A percentile compares a stretch with the other conserved stretches of the same genome.
phyloP scores from a whole-genome alignment of 768 basidiomycete genomes.

The Suillus bovinus region DNA sequence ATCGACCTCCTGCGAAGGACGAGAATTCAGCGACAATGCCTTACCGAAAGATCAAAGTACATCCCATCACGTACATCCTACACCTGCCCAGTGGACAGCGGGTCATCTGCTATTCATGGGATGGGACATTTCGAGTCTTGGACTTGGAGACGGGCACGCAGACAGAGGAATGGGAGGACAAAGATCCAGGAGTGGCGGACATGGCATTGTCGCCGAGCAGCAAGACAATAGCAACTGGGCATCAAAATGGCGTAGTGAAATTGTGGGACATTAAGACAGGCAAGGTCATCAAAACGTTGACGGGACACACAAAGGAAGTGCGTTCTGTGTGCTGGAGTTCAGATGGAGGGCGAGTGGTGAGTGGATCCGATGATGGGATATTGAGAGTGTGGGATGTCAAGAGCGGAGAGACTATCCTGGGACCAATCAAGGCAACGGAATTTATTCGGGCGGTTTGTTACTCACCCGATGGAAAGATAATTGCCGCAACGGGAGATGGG shows the following conservation, averaged over 20 bases:
- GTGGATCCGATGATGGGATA: not conserved
- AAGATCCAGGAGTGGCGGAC: too few relatives aligned
- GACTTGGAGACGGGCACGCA: not conserved
- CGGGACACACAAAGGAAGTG: too few relatives aligned
- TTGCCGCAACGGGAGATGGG: too few relatives aligned
- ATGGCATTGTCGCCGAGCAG: not conserved
- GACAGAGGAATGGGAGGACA: not conserved
- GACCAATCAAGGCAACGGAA: not conserved
- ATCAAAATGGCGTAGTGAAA: too few relatives aligned
- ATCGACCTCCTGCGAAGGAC: not conserved
- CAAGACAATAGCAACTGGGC: too few relatives aligned
- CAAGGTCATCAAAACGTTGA: too few relatives aligned
- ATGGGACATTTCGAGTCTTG: not conserved
- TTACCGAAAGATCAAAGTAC: not conserved
- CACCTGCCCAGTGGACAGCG: not conserved
- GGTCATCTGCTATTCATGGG: not conserved
- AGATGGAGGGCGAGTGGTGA: not conserved
- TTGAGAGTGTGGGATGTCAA: not conserved
- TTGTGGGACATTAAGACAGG: too few relatives aligned
- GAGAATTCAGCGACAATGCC: not conserved
- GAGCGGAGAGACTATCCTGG: not conserved
- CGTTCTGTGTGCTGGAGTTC: not conserved
- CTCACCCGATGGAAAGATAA: not conserved
- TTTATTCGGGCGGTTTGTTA: not conserved
- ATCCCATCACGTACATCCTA: not conserved